phyloP scores from a whole-genome alignment of 306 rosid genomes.

The Prunus mume region DNA sequence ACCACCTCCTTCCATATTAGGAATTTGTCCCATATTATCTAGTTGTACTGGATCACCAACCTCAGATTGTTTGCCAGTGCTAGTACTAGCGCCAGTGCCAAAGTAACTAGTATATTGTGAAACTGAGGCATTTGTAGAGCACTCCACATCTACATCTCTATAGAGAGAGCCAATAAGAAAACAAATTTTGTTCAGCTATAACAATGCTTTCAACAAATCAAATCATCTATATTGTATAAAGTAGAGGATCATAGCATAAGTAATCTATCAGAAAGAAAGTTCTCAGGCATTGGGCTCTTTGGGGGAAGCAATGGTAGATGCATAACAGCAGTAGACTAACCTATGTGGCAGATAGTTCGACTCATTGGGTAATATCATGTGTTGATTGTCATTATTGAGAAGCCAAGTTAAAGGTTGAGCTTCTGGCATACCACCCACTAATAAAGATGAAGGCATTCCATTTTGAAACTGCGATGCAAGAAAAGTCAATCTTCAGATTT shows the following conservation, averaged over 20 bases:
- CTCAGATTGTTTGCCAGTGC: constrained; percentile 38
- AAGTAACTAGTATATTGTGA: constrained; percentile 51
- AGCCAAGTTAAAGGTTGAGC: constrained; percentile 62
- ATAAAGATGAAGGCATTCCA: constrained; percentile 49
- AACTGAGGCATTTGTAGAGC: constrained; percentile 45
- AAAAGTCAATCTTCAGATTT: constrained; percentile 18
- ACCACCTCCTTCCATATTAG: constrained; percentile 30
- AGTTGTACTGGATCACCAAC: constrained; percentile 50
- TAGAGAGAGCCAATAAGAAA: neutral
- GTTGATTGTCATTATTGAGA: constrained; percentile 46
- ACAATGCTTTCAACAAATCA: no score
- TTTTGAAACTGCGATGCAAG: constrained; percentile 48
- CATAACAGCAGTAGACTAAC: constrained; percentile 35
- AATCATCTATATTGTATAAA: no score
- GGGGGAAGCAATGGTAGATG: neutral
- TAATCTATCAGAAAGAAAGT: neutral
- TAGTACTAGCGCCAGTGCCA: constrained; percentile 15
- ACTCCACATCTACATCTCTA: constrained; percentile 42
- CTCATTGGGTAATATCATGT: constrained; percentile 42
- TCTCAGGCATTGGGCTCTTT: constrained; percentile 1
- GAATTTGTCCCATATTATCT: constrained; percentile 35
- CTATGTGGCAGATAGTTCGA: constrained; percentile 48
- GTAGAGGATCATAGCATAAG: constrained; percentile 1
- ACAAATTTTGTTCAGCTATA: neutral
- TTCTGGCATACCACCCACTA: constrained; percentile 61